Evolutionary conservation across 192 early-diverging fungal genomes (phyloP).

Genomic region (Coemansia sp.): DNA sequence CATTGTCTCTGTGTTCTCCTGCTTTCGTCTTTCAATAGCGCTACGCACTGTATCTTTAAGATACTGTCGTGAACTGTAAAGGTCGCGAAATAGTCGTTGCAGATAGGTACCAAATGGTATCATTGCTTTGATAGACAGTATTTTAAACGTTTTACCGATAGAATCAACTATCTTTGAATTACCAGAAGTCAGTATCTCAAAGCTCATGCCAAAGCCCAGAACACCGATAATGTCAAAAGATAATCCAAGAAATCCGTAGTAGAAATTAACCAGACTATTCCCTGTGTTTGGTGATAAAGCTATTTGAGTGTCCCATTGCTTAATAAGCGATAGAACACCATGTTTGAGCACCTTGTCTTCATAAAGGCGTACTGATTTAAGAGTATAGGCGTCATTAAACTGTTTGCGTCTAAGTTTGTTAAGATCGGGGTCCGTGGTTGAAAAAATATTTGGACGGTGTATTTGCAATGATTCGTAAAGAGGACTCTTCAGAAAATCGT

Average conservation of each 20-base stretch:
- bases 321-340: conserved; percentile 29
- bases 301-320: conserved; percentile 25
- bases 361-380: conserved; percentile 12
- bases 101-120: conserved; percentile 4
- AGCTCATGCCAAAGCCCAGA: conserved; percentile 41
- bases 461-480: conserved; percentile 20
- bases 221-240: conserved; percentile 37
- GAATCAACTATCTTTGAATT: conserved; percentile 20
- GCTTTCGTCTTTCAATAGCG: conserved; percentile 1
- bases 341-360: conserved; percentile 29
- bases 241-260: conserved; percentile 23
- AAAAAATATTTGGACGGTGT: conserved; percentile 22
- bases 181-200: conserved; percentile 14
- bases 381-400: conserved; percentile 23
- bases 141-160: no score
- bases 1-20: not conserved
- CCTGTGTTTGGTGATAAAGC: not conserved
- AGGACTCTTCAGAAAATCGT: conserved; percentile 37
- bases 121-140: no score
- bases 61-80: not conserved
- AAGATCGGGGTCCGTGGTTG: conserved; percentile 33
- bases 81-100: conserved; percentile 8
- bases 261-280: conserved; percentile 21
- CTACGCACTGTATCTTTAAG: conserved; percentile 5
- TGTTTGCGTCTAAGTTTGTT: conserved; percentile 32